These are phyloP conservation scores for Lathyrus sativus DNA, from an alignment of 306 rosid genomes.

Conservation along the genomic window DNA sequence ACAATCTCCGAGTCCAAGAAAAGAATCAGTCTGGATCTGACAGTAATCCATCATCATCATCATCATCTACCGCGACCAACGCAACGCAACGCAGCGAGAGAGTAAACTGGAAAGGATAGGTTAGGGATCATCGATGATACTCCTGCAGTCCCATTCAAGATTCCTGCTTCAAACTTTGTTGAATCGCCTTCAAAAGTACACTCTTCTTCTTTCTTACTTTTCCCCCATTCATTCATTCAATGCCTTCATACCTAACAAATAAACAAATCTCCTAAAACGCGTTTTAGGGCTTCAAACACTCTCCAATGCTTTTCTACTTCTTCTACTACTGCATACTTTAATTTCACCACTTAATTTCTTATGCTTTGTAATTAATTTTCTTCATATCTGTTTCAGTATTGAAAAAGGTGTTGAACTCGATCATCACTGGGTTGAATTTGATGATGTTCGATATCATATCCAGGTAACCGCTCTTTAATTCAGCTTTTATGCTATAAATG, in stretches of 20 bases:
- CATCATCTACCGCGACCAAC: background rate
- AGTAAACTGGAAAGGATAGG: background rate
- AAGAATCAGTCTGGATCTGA: constrained; percentile 18
- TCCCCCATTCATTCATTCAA: background rate
- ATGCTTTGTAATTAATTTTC: background rate
- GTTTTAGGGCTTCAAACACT: too few relatives aligned
- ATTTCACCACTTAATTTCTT: too few relatives aligned
- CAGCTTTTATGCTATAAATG: too few relatives aligned
- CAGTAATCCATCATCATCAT: background rate
- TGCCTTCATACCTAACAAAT: too few relatives aligned
- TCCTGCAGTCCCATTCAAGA: constrained; percentile 89
- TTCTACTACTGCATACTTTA: background rate
- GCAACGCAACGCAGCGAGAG: background rate
- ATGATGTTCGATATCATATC: constrained; percentile 86
- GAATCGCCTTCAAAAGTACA: constrained; percentile 61
- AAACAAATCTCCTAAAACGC: too few relatives aligned
- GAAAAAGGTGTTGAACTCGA: constrained; percentile 86
- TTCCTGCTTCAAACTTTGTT: constrained; percentile 79
- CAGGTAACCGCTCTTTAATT: constrained; percentile 54
- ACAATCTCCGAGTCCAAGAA: background rate
- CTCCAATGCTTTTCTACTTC: background rate
- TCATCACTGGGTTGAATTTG: constrained; percentile 94
- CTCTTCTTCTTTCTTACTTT: background rate
- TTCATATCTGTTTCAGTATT: constrained; percentile 54
- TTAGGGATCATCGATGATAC: constrained; percentile 58